Base-by-base conservation (phyloP, 2,329 filamentous ascomycete species). In the Pseudogymnoascus sp. region DNA sequence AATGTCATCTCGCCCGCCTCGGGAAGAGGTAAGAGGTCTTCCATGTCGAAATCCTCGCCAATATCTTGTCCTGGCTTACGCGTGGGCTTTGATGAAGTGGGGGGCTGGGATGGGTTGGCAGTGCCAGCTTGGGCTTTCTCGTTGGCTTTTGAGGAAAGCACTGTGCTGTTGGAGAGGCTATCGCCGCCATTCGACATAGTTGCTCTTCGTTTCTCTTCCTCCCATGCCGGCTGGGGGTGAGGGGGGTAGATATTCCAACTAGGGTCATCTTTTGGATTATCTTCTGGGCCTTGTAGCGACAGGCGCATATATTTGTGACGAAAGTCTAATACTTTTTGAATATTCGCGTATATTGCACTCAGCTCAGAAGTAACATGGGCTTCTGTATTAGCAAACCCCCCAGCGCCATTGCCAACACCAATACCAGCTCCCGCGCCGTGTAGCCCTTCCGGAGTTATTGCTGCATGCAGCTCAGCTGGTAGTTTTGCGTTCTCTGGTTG, bases 171-270 rank as follows among this genome's bases (percentile, higher is more conserved):
- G 57, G 69, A 73, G 65, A 81, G 67, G 65, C 79, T 83, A 64
- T 78, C 78, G 58, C 66, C 71, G 12, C 66, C 69, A 65, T 65
- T 68, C 16, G 66, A 61, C 47, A 61, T 63, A n/a, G 61, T 43
- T 9, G 63, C 61, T 28, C 61, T 59, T 43, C 68, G 64, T 43
- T 64, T 66, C 39, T 71, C 82, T 63, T 85, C 85, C 63, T 86
- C 82, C 93, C 94, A 97, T 2, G 90, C 90, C 14, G 94, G 94
- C 69, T 95, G 90, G 5, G 93, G 94, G 4, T 92, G 92, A 12
- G 90, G 86, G 8, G 94, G 94, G 69, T 97, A 97, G 47, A 99
- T 90, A 60, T 83, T 81, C 93, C 93, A 99, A 58, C 80, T 82
- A 0, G 86, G 81, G 16, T 88, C 84, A 71, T 97, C 92, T 68